Base-by-base conservation (phyloP, 2,329 filamentous ascomycete genomes). In the Pyricularia sp. region DNA sequence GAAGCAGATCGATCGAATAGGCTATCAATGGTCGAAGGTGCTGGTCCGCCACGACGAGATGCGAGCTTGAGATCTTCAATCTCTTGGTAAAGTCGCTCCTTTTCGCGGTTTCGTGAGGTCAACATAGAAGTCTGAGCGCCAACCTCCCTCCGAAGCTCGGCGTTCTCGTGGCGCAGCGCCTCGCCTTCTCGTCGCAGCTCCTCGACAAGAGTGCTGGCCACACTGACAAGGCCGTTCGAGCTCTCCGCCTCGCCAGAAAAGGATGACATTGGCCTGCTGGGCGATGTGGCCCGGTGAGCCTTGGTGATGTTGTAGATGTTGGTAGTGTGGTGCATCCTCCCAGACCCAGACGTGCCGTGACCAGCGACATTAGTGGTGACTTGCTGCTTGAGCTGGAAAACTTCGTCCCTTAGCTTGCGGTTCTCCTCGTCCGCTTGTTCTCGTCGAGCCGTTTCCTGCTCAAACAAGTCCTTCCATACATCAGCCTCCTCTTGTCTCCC, bases 81-180 rank as follows among this genome's bases (percentile, higher is more conserved):
- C 77, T 99, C 94, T 76, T 97, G 93, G 78, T 98, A 97, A 10
- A 99, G 84, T 5, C 93, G 88, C 77, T 98, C 94, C 76, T 97
- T 96, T 77, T 99, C 95, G 30, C 93, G 91, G 75, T 97, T 97
- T 28, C 95, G 87, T 50, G 95, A 98, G 0, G 94, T 97, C 42
- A 99, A 85, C 93, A 99, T 98, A 0, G 94, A 97, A 0, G 94
- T 97, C 77, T 99, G 95, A 2, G 95, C 95, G 71, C 94, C 93
- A 33, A 98, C 92, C 78, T 98, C 94, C 68, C 94, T 91, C 68
- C 94, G 88, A 36, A 99, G 80, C 77, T 97, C 94, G 2, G 93
- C 92, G 74, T 97, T 98, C 75, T 98, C 94, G 76, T 94, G 93
- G 67, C 92, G 90, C 31, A 98, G 81, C 73, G 96, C 90, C 71